phyloP scores from a whole-genome alignment of 2,329 filamentous ascomycete genomes.

The Aspergillus puulaauensis region DNA sequence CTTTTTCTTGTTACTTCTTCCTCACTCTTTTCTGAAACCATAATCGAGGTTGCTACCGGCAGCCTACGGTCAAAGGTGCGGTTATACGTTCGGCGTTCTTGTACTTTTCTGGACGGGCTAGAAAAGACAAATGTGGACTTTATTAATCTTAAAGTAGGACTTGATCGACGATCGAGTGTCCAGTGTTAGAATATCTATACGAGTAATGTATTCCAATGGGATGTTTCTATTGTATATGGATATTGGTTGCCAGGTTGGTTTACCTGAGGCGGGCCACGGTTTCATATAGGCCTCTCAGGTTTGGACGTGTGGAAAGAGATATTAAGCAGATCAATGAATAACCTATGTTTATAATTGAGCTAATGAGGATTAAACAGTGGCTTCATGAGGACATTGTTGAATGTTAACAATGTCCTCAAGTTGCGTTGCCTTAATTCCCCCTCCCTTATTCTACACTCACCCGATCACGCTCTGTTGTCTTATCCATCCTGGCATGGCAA shows the following conservation, averaged over 20 bases:
- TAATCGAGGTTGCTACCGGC: neutral
- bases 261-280: neutral
- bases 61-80: neutral
- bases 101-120: slow-evolving; percentile 3
- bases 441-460: too few species aligned
- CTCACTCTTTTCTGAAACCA: neutral
- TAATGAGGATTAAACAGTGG: neutral
- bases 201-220: slow-evolving; percentile 4
- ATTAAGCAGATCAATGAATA: neutral
- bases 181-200: neutral
- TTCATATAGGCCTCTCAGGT: neutral
- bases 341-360: neutral
- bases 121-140: slow-evolving; percentile 1
- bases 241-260: neutral
- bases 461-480: too few species aligned
- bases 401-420: too few species aligned
- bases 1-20: neutral
- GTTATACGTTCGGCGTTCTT: slow-evolving; percentile 6
- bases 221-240: neutral
- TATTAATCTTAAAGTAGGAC: neutral
- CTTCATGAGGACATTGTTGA: too few species aligned
- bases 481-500: too few species aligned
- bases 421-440: too few species aligned
- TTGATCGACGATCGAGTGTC: neutral
- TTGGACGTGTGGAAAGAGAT: neutral